phyloP scores from a whole-genome alignment of 306 rosid genomes.

The Pterocarpus macrocarpus region DNA sequence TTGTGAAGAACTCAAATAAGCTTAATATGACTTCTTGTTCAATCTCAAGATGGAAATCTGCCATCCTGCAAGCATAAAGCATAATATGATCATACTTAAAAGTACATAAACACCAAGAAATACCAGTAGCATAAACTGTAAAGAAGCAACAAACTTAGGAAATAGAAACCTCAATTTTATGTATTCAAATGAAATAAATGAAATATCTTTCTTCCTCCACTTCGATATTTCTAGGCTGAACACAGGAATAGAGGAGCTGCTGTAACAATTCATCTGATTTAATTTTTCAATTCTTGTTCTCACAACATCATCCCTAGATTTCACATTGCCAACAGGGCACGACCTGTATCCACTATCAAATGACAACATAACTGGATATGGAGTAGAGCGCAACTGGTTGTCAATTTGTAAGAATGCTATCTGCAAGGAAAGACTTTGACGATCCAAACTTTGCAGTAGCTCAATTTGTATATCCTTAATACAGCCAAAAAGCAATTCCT shows the following conservation, averaged over 20 bases:
- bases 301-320: conserved; percentile 56
- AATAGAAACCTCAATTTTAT: conserved; percentile 79
- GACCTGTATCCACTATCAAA: conserved; percentile 67
- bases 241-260: conserved; percentile 56
- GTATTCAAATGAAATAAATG: conserved; percentile 86
- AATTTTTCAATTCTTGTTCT: conserved; percentile 57
- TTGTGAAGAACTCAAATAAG: conserved; percentile 78
- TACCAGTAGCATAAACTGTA: conserved; percentile 3
- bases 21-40: conserved; percentile 91
- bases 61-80: conserved; percentile 73
- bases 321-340: conserved; percentile 52
- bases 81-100: conserved; percentile 23
- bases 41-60: conserved; percentile 89
- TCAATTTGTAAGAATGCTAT: conserved; percentile 83
- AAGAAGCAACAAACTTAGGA: conserved; percentile 37
- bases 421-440: conserved; percentile 72
- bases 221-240: conserved; percentile 79
- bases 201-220: conserved; percentile 92
- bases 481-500: conserved; percentile 89
- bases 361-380: conserved; percentile 90
- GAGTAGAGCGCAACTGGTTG: conserved; percentile 89
- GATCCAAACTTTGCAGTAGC: conserved; percentile 87
- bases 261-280: conserved; percentile 47
- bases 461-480: conserved; percentile 68
- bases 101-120: conserved; percentile 18